Base-by-base conservation (phyloP, 2,329 filamentous ascomycete species). In the Pestalotiopsis sp. region DNA sequence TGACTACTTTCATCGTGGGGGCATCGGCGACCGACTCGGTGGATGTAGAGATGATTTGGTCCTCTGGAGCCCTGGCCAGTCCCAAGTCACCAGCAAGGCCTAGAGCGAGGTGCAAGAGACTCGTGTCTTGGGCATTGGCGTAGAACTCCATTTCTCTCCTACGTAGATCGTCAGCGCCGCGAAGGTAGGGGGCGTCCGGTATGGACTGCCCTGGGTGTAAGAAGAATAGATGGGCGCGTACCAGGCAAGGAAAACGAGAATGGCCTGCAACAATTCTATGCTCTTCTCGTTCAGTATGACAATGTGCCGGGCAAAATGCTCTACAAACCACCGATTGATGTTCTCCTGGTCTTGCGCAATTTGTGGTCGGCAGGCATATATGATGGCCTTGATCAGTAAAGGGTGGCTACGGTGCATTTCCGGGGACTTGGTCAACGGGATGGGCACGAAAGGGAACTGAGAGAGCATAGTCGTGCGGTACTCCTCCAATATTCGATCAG, bases 401-500 rank as follows among this genome's bases (percentile, higher is more conserved):
- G 59, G 59, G 5, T 40, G 22, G n/a, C 30, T 35, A 17, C 20
- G 30, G 38, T 62, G 17, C 26, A 40, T 22, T 4, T 62, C 26
- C 1, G 20, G 13, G 13, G 59, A 13, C n/a, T 35, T 62, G 17
- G n/a, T 26, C 5, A 13, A 35, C 13, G 59, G 30, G 14, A 62
- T 62, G 11, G 59, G 59, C 17, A 64, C 62, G 5, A 64, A 64
- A 6, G 62, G 62, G n/a, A 64, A 64, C 10, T 26, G n/a, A 17
- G 5, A 39, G 20, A 55, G 38, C 62, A 64, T 26, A n/a, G n/a
- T 35, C n/a, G n/a, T 26, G 17, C 38, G 38, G 30, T 64, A 64
- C 5, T 26, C 30, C 1, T 64, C 26, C n/a, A 64, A 20, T 35
- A 64, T 26, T 22, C 17, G n/a, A 17, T 64, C 44, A 7, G 39